A percentile compares a stretch with the other conserved stretches of the same genome.
Conservation (phyloP, 1,139 yeast species). For the Wickerhamiella pararugosa region DNA sequence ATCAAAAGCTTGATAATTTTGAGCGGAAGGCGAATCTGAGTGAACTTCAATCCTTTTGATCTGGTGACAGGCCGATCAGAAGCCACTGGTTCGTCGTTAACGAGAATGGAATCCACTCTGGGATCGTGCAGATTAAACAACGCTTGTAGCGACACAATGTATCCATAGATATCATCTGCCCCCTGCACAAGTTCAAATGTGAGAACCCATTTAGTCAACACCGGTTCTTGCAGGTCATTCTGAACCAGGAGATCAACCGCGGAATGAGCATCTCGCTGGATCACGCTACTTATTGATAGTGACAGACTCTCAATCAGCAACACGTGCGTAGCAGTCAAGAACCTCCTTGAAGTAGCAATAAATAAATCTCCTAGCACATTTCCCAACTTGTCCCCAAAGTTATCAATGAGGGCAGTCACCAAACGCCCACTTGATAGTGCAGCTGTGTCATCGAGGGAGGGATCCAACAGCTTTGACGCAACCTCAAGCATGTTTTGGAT, state of each 20-base stretch:
- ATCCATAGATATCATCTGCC: constrained; percentile 53
- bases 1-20: constrained; percentile 61
- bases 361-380: constrained; percentile 45
- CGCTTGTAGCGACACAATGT: constrained; percentile 54
- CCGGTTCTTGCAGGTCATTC: constrained; percentile 28
- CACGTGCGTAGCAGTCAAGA: constrained; percentile 50
- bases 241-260: constrained; percentile 46
- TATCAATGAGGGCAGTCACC: constrained; percentile 36
- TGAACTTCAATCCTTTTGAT: constrained; percentile 42
- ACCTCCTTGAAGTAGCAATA: constrained; percentile 55
- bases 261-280: constrained; percentile 42
- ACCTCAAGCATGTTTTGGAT: constrained; percentile 40
- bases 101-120: constrained; percentile 37
- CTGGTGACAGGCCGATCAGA: constrained; percentile 47
- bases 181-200: constrained; percentile 75
- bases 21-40: constrained; percentile 50
- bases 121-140: constrained; percentile 46
- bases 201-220: constrained; percentile 66
- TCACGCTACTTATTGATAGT: constrained; percentile 60
- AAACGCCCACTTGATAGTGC: constrained; percentile 41
- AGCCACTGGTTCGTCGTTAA: constrained; percentile 66
- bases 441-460: constrained; percentile 67
- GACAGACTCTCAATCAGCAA: constrained; percentile 64
- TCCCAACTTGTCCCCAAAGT: constrained; percentile 38
- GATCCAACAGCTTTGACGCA: constrained; percentile 56